Percentiles rank a stretch among this genome's conserved stretches.
These are phyloP conservation scores for Rostrohypoxylon terebratum DNA, from an alignment of 495 filamentous ascomycete genomes.

Conservation along the genomic window DNA sequence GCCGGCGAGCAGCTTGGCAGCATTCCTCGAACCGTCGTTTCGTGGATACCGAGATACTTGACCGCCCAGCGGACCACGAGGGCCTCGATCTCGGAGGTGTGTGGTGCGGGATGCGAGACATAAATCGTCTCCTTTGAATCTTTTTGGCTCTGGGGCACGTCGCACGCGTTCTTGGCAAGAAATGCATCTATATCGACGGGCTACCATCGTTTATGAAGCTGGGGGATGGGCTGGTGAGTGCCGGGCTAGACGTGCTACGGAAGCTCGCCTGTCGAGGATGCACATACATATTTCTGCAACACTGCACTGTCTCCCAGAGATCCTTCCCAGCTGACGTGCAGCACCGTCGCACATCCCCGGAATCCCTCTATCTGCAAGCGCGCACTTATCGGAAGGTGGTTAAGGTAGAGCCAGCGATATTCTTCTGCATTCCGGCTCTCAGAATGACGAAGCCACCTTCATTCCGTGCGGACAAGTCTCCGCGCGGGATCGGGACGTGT, in stretches of 20 bases:
- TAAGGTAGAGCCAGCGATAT: constrained; percentile 19
- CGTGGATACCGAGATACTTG: constrained; percentile 1
- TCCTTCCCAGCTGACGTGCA: constrained; percentile 40
- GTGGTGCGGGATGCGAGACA: constrained; percentile 38
- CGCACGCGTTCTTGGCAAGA: constrained; percentile 39
- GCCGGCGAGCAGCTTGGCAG: constrained; percentile 33
- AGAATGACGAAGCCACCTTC: constrained; percentile 29
- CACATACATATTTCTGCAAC: constrained; percentile 24
- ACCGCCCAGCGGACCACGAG: constrained; percentile 1
- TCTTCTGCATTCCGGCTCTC: constrained; percentile 31
- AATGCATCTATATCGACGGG: constrained; percentile 34
- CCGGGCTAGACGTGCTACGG: constrained; percentile 22
- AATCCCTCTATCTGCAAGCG: constrained; percentile 29
- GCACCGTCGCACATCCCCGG: constrained; percentile 33
- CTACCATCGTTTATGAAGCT: constrained; percentile 21
- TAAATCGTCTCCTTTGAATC: constrained; percentile 6
- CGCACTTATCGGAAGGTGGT: constrained; percentile 36
- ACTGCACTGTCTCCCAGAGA: constrained; percentile 36
- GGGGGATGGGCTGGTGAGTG: constrained; percentile 16
- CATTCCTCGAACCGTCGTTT: constrained; percentile 31
- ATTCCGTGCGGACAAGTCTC: constrained; percentile 26
- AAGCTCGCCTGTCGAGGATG: constrained; percentile 24
- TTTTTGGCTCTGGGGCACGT: constrained; percentile 34
- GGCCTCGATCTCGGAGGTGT: constrained; percentile 10
- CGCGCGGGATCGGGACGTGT: constrained; percentile 25